These are phyloP conservation scores for Hanseniaspora sp. DNA, from an alignment of 1,139 yeast species.

Conservation along the genomic window DNA sequence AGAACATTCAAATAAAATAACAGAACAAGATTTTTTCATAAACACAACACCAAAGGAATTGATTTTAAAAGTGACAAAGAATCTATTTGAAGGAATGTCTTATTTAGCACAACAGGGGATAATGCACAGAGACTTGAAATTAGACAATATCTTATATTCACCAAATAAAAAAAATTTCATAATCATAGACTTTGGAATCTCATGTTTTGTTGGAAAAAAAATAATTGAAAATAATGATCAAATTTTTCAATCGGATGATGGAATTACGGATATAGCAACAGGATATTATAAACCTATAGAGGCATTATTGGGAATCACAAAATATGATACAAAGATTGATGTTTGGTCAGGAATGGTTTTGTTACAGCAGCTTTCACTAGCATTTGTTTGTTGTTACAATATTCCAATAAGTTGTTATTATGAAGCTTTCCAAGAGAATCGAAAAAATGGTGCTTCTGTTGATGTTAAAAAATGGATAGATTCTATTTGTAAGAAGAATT, in stretches of 20 bases:
- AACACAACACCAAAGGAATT: conserved; percentile 16
- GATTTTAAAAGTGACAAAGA: conserved; percentile 32
- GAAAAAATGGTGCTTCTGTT: background rate
- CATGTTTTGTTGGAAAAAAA: conserved; percentile 31
- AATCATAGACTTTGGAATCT: conserved; percentile 72
- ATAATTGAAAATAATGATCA: conserved; percentile 38
- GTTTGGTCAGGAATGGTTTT: conserved; percentile 68
- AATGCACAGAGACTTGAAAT: conserved; percentile 85
- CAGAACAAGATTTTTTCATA: background rate
- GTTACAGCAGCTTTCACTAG: conserved; percentile 8
- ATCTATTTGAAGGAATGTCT: conserved; percentile 40
- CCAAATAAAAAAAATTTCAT: conserved; percentile 30
- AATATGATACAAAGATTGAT: conserved; percentile 57
- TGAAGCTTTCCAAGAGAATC: background rate
- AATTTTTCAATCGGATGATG: conserved; percentile 28
- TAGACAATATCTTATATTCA: conserved; percentile 56
- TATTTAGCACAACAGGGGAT: conserved; percentile 48
- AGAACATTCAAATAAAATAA: background rate
- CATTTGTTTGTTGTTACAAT: background rate
- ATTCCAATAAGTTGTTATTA: background rate
- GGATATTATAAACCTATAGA: conserved; percentile 80
- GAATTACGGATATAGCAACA: conserved; percentile 61
- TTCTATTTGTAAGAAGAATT: background rate
- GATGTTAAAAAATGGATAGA: background rate
- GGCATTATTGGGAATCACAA: conserved; percentile 53